phyloP scores from a whole-genome alignment of 768 basidiomycete species.

The Collybiopsis confluens region DNA sequence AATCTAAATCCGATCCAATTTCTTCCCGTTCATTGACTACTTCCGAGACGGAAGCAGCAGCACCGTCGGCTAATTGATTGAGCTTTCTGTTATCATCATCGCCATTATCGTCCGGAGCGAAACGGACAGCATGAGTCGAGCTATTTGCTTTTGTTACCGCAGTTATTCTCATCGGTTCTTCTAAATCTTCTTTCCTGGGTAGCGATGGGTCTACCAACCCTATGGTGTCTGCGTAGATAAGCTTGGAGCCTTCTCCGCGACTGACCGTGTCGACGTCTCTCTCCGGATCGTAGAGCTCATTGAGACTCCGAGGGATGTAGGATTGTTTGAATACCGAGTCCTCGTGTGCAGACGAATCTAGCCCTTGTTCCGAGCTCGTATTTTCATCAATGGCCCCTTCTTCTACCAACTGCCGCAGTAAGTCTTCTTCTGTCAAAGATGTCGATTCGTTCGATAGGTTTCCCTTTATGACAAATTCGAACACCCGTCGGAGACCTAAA shows the following conservation, averaged over 20 bases:
- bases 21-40: constrained; percentile 19
- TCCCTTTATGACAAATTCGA: constrained; percentile 82
- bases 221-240: constrained; percentile 88
- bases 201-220: constrained; percentile 61
- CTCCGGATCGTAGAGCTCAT: constrained; percentile 94
- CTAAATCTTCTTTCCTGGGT: too few relatives aligned
- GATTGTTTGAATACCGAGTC: constrained; percentile 87
- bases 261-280: constrained; percentile 77
- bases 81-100: constrained; percentile 22
- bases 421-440: constrained; percentile 21
- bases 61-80: too few relatives aligned
- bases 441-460: constrained; percentile 28
- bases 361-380: constrained; percentile 11
- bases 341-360: constrained; percentile 48
- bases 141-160: not conserved
- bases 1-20: constrained; percentile 21
- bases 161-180: too few relatives aligned
- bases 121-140: constrained; percentile 8
- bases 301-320: constrained; percentile 89
- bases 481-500: constrained; percentile 76
- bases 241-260: constrained; percentile 61
- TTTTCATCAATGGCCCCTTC: not conserved
- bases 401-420: constrained; percentile 47
- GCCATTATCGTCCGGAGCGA: constrained; percentile 18
- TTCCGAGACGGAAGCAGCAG: constrained; percentile 28